Base-by-base conservation (phyloP, 225 moss, liverwort and hornwort species). In the Antitrichia curtipendula region DNA sequence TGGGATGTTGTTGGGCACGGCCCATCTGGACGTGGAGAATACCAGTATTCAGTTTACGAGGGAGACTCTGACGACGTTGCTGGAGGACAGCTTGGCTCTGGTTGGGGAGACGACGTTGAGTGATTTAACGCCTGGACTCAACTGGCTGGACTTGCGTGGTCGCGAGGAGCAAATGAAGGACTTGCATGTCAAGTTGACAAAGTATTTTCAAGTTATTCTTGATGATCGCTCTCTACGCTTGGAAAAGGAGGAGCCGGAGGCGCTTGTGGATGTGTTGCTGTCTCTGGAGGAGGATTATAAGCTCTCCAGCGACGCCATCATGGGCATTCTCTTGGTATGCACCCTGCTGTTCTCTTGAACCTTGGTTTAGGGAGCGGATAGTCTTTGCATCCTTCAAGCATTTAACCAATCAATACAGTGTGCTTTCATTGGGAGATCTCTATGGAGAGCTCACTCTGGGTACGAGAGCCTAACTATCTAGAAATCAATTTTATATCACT, bases 301-400 rank as follows among this genome's bases (percentile, higher is more conserved):
- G 60, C 89, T 95, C 60, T 88, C 95, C 52, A 70, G 81, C 69
- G 89, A 92, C 71, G 93, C 92, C 58, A 88, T 95, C 36, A 93
- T 92, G 94, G 93, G 95, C 74, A 80, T 92, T 86, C 91, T 93
- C 88, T 72, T 95, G 93, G 95, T 93, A 90, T 58, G 86, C 60
- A 19, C 64, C 76, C 31, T 81, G 16, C 28, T 81, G 81, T 16
- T 36, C 82, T 50, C 23, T n/a, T 77, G 41, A 52, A 76, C 14
- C 63, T 53, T 31, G 59, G 32, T 69, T 54, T 36, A 45, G 36
- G 40, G 34, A 36, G 47, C 32, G n/a, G 20, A 74, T 27, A 25
- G 13, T 43, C 8, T 83, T 57, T 83, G 32, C 43, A 27, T n/a
- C 27, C n/a, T 82, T 27, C 18, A 53, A 69, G 31, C 54, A 41